Base-by-base conservation (phyloP, 257 asterid genomes). In the Nemophila menziesii region DNA sequence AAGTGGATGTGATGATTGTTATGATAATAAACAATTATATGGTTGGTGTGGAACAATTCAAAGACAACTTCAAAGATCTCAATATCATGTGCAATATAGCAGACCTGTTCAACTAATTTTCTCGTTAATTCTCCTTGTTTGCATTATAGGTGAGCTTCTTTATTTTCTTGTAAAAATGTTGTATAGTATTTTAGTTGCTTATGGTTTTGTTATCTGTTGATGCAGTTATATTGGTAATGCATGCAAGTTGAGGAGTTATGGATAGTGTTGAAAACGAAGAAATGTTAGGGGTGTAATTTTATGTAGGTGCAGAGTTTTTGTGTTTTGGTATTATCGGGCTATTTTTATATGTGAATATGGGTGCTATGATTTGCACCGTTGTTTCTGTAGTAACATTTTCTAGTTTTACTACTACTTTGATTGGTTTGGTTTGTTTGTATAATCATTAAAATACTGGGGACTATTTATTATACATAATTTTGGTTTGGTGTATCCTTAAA, bases 21-120 rank as follows among this genome's bases (percentile, higher is more conserved):
- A 78, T 54, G 78, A 75, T 52, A 78, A 74, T 56, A 89, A 80
- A 58, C 90, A 76, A 41, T 55, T 82, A 37, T 54, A 78, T 51
- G 85, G 95, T 43, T 76, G 95, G 95, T 73, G 61, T 48, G 94
- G 98, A 52, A 53, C 79, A 43, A 20, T 80, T 37, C 86, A 72
- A 55, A 82, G 98, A 63, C 94, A 72, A 62, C 71, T 84, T 53
- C 98, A 76, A 68, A 80, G 95, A 61, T 80, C 94, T 43, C 95
- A 89, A 59, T 84, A 89, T 63, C 71, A 72, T 36, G 71, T 84
- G 73, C 94, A 74, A 39, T 84, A 84, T 57, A 73, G 76, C 67
- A 78, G 93, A 47, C 79, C 92, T 36, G 67, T 78, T 47, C 83
- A 75, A 64, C 49, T 80, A 16, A 48, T 66, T 45, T 64, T 73